phyloP scores from a whole-genome alignment of 1,284 basidiomycete species.

The Boletellus deceptivus region DNA sequence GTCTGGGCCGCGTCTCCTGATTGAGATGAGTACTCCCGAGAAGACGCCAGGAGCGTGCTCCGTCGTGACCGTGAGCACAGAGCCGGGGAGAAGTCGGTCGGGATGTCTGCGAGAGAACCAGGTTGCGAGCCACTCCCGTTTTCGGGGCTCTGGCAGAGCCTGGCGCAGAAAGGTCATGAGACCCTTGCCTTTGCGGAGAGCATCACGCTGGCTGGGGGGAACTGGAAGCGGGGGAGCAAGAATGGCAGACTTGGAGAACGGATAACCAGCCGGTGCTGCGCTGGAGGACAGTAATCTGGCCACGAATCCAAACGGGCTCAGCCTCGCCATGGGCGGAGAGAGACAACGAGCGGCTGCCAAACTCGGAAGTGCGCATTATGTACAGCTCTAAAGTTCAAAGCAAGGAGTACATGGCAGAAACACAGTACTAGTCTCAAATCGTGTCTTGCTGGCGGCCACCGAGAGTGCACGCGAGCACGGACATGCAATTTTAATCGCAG shows the following conservation, averaged over 20 bases:
- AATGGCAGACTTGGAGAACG: slow-evolving; percentile 72
- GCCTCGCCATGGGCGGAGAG: too few relatives aligned
- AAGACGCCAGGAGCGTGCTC: slow-evolving; percentile 75
- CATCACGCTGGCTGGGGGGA: slow-evolving; percentile 37
- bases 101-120: slow-evolving; percentile 72
- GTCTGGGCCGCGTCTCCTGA: slow-evolving; percentile 78
- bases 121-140: slow-evolving; percentile 61
- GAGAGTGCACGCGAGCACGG: slow-evolving; percentile 9
- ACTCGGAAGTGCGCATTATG: slow-evolving; percentile 25
- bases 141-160: slow-evolving; percentile 64
- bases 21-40: slow-evolving; percentile 81
- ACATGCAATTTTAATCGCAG: slow-evolving; percentile 9
- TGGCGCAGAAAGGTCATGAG: slow-evolving; percentile 75
- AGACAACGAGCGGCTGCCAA: slow-evolving; percentile 11
- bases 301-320: background rate
- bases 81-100: slow-evolving; percentile 71
- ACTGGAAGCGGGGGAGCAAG: slow-evolving; percentile 48
- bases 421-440: slow-evolving; percentile 13
- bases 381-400: slow-evolving; percentile 29
- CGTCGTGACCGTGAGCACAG: slow-evolving; percentile 73
- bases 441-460: slow-evolving; percentile 10
- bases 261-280: slow-evolving; percentile 46
- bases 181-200: slow-evolving; percentile 68
- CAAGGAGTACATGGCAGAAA: slow-evolving; percentile 31
- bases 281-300: slow-evolving; percentile 27